Conservation (phyloP, 805 yeast genomes). For the Metschnikowia cubensis region DNA sequence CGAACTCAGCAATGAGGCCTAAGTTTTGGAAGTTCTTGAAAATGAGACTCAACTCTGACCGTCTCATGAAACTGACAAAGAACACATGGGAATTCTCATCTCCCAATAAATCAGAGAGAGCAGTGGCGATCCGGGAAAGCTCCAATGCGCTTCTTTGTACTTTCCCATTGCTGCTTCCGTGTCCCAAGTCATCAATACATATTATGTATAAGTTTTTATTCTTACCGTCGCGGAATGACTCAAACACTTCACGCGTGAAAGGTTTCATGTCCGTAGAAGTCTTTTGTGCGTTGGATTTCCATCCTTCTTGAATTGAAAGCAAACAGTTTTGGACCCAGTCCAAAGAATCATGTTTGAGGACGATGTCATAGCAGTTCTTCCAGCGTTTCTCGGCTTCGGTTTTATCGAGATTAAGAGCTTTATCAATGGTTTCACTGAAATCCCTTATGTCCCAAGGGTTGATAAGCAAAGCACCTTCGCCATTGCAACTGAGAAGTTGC, state of each 20-base stretch:
- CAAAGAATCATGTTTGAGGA: constrained; percentile 64
- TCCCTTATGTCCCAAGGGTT: constrained; percentile 87
- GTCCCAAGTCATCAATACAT: constrained; percentile 45
- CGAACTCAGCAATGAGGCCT: constrained; percentile 88
- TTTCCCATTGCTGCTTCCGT: constrained; percentile 17
- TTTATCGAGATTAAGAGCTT: constrained; percentile 60
- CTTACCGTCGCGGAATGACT: constrained; percentile 24
- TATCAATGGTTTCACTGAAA: constrained; percentile 59
- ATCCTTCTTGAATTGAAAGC: constrained; percentile 44
- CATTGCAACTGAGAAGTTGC: constrained; percentile 50
- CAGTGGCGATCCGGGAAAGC: constrained; percentile 47
- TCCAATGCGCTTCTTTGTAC: constrained; percentile 10
- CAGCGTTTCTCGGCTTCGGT: constrained; percentile 62
- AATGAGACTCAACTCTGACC: constrained; percentile 60
- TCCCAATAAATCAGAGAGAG: constrained; percentile 54
- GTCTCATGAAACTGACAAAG: constrained; percentile 61
- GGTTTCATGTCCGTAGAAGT: constrained; percentile 24
- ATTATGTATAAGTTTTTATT: constrained; percentile 49
- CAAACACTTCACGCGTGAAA: constrained; percentile 32
- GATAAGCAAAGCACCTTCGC: constrained; percentile 65
- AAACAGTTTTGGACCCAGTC: constrained; percentile 68
- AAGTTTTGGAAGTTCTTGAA: constrained; percentile 64
- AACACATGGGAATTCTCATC: constrained; percentile 66
- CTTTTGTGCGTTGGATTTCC: constrained; percentile 31
- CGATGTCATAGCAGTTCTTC: constrained; percentile 54